These are phyloP conservation scores for Calonectria fujianensis DNA, from an alignment of 2,329 filamentous ascomycete genomes.

Conservation along the genomic window DNA sequence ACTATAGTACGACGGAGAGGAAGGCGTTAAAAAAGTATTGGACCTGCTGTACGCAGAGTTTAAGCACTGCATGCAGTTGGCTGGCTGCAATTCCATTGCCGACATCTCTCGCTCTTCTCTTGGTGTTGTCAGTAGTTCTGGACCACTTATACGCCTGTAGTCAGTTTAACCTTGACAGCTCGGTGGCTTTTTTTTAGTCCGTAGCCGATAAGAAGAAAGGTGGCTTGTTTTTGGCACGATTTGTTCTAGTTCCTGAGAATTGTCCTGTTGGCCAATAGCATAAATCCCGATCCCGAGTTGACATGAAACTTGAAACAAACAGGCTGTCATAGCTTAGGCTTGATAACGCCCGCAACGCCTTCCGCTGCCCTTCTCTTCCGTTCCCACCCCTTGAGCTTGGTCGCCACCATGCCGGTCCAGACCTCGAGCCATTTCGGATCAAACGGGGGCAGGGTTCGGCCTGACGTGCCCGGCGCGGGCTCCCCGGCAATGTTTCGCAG, in stretches of 20 bases:
- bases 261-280: no score
- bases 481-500: slow-evolving; percentile 43
- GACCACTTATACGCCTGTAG: neutral
- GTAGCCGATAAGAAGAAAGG: neutral
- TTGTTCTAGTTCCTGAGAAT: neutral
- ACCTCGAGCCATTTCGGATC: slow-evolving; percentile 46
- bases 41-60: neutral
- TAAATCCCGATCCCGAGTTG: neutral
- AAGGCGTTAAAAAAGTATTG: neutral
- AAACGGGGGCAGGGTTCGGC: slow-evolving; percentile 39
- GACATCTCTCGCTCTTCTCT: slow-evolving; percentile 1
- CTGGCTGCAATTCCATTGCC: slow-evolving; percentile 8
- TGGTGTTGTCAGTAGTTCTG: neutral
- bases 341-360: neutral
- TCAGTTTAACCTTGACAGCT: neutral
- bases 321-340: slow-evolving; percentile 24
- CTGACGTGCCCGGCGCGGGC: slow-evolving; percentile 38
- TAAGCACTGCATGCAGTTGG: slow-evolving; percentile 15
- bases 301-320: neutral
- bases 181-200: no score
- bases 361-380: slow-evolving; percentile 45
- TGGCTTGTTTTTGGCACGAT: neutral
- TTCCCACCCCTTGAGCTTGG: slow-evolving; percentile 43
- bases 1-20: neutral
- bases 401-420: slow-evolving; percentile 43